Conservation (phyloP, 257 asterid genomes). For the Verbena officinalis region DNA sequence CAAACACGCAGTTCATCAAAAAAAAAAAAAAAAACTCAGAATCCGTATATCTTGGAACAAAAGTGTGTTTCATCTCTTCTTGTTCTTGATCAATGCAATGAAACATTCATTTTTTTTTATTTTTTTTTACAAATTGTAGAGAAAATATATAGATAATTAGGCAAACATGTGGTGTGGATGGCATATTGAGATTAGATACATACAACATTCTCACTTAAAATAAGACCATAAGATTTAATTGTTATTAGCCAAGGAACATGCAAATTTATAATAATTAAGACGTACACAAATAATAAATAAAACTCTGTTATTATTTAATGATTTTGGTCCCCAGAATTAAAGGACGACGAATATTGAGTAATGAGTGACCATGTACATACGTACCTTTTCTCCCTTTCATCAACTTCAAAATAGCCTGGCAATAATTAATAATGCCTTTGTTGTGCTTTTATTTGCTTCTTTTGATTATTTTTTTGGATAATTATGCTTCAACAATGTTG, state of each 20-base stretch:
- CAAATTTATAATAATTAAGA: not conserved
- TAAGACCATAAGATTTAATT: not conserved
- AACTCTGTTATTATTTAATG: not conserved
- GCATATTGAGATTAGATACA: not conserved
- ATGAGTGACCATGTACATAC: slow-evolving; percentile 9
- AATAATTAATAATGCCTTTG: not conserved
- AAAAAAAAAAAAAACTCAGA: too few relatives aligned
- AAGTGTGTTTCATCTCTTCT: not conserved
- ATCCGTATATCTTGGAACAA: too few relatives aligned
- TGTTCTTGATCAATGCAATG: not conserved
- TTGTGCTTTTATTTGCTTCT: too few relatives aligned
- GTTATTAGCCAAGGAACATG: not conserved
- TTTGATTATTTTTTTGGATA: too few relatives aligned
- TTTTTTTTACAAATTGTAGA: not conserved
- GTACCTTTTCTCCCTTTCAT: slow-evolving; percentile 13
- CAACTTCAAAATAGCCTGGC: not conserved
- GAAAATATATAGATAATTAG: too few relatives aligned
- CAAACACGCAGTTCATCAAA: too few relatives aligned
- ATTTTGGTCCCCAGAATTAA: slow-evolving; percentile 30
- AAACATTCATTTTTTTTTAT: too few relatives aligned
- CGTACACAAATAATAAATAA: not conserved
- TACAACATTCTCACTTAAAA: slow-evolving; percentile 10
- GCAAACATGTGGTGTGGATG: not conserved
- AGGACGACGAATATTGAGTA: slow-evolving; percentile 21
- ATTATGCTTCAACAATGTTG: too few relatives aligned